Percentiles rank a stretch among this genome's conserved stretches.
Evolutionary conservation across 441 rosid genomes (phyloP).

Genomic region (Bruguiera hainesii): DNA sequence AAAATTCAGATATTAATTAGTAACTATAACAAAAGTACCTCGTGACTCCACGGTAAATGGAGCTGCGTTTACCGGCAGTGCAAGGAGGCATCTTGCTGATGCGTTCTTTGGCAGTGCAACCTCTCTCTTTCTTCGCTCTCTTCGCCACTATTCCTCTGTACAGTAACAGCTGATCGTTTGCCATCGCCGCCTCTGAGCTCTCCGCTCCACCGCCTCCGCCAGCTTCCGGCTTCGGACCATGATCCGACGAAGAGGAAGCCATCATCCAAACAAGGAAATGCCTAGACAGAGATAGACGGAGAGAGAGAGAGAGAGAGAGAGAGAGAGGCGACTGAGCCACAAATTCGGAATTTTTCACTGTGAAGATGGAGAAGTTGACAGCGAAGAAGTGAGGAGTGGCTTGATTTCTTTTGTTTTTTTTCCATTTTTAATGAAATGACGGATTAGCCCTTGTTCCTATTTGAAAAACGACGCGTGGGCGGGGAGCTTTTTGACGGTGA

Average conservation of each 20-base stretch:
- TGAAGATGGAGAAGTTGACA: neutral
- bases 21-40: constrained; percentile 31
- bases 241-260: constrained; percentile 6
- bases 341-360: neutral
- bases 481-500: constrained; percentile 8
- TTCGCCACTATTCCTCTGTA: constrained; percentile 57
- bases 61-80: constrained; percentile 69
- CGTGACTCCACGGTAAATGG: constrained; percentile 94
- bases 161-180: constrained; percentile 70
- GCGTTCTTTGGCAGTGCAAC: constrained; percentile 95
- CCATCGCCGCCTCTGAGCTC: constrained; percentile 59
- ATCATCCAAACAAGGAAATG: neutral
- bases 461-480: constrained; percentile 21
- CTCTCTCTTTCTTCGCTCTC: constrained; percentile 94
- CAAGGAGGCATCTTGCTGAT: constrained; percentile 98
- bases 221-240: constrained; percentile 65
- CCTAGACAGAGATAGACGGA: neutral
- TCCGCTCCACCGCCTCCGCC: constrained; percentile 50
- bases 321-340: neutral
- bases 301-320: neutral
- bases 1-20: no score
- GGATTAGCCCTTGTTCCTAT: constrained; percentile 29
- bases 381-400: neutral
- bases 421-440: constrained; percentile 20
- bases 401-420: no score